A percentile compares a stretch with the other conserved stretches of the same genome.
Conservation (phyloP, 202 grass and related monocot species). For the Tripidium arundinaceum region DNA sequence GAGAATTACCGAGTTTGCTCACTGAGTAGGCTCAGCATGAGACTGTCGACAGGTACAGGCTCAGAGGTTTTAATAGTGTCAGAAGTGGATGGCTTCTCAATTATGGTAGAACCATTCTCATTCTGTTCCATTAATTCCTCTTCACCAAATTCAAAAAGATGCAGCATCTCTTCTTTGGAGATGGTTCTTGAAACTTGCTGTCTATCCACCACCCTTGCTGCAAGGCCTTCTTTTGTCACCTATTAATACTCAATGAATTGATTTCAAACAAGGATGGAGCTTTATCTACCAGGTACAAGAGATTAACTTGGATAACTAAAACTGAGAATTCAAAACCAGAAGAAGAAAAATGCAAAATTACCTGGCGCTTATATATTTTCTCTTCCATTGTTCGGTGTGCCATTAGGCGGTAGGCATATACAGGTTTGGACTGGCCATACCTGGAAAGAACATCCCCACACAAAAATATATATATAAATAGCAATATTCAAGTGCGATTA, state of each 20-base stretch:
- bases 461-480: constrained; percentile 28
- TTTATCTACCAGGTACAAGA: constrained; percentile 4
- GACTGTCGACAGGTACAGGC: constrained; percentile 47
- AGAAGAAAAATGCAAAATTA: constrained; percentile 23
- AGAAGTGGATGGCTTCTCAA: constrained; percentile 31
- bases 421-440: constrained; percentile 92
- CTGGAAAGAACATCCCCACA: constrained; percentile 38
- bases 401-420: constrained; percentile 92
- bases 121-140: constrained; percentile 65
- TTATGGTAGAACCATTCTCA: constrained; percentile 28
- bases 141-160: constrained; percentile 96
- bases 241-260: constrained; percentile 37
- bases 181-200: constrained; percentile 98
- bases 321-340: background rate
- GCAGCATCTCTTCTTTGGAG: constrained; percentile 95
- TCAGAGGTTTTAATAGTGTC: constrained; percentile 32
- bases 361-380: constrained; percentile 99
- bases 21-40: constrained; percentile 76
- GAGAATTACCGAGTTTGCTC: constrained; percentile 64
- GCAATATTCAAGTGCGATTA: background rate
- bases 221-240: constrained; percentile 98
- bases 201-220: constrained; percentile 94
- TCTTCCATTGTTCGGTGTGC: constrained; percentile 98
- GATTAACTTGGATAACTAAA: background rate
- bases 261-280: constrained; percentile 31